Conservation (phyloP, 352 stramenopile genomes). For the Elongisporangium prolatum region DNA sequence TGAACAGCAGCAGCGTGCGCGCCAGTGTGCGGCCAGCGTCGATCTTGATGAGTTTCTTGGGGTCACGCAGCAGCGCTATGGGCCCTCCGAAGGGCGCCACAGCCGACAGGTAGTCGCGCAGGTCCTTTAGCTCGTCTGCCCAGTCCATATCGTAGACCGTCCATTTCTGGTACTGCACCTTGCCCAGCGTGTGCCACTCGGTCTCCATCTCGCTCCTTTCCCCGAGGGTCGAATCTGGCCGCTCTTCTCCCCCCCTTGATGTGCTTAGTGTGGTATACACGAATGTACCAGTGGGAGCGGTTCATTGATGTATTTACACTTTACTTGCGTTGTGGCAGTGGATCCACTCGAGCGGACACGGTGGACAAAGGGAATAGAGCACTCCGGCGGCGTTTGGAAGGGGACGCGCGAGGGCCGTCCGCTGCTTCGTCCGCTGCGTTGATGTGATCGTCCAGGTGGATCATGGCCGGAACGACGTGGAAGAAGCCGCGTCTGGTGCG, state of each 20-base stretch:
- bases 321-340: too few species aligned
- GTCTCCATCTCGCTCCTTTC: constrained; percentile 39
- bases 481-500: constrained; percentile 37
- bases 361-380: too few species aligned
- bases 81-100: constrained; percentile 67
- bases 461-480: constrained; percentile 19
- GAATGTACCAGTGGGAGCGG: too few species aligned
- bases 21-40: constrained; percentile 38
- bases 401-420: too few species aligned
- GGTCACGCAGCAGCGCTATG: constrained; percentile 66
- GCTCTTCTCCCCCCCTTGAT: not conserved
- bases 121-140: constrained; percentile 48
- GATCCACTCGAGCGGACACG: too few species aligned
- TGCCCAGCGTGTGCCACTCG: constrained; percentile 82
- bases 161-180: constrained; percentile 87
- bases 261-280: not conserved
- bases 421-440: too few species aligned
- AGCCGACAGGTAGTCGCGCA: constrained; percentile 60
- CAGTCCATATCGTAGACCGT: constrained; percentile 63
- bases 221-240: not conserved
- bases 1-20: constrained; percentile 73
- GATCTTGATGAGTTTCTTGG: constrained; percentile 72
- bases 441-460: constrained; percentile 13
- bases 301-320: too few species aligned
- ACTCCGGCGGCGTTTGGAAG: too few species aligned